Base-by-base conservation (phyloP, 2,329 filamentous ascomycete genomes). In the Taxawa tesnikishii region DNA sequence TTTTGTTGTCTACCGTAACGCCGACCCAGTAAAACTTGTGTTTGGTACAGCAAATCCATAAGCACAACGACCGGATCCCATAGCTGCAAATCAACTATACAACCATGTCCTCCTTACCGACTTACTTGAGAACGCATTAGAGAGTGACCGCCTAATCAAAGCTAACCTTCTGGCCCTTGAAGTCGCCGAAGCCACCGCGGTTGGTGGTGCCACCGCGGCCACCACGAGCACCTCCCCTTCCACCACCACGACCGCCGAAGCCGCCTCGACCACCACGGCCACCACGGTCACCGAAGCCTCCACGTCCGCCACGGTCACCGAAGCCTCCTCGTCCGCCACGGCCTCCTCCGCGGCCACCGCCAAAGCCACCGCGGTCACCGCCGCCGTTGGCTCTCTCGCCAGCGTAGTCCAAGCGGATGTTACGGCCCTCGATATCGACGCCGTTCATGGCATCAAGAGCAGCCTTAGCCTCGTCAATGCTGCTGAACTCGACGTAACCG, bases 401-500 rank as follows among this genome's bases (percentile, higher is more conserved):
- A 43, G 81, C 80, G 58, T 69, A 94, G 70, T 94, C 87, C 33
- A 94, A 75, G 47, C 87, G 82, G 45, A 94, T 67, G 32, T 72
- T 58, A 47, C 87, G 83, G 35, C 81, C 75, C 42, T 66, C 70
- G 47, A 90, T 70, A 38, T 83, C 75, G 34, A 67, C 65, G 43
- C 83, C 83, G 46, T 82, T 77, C 55, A 83, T 69, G 36, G 67
- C 63, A 47, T 79, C 68, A 46, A 83, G 74, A 15, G 77, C 87
- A 47, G 66, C 62, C 62, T 79, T 82, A 49, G 87, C 83, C 49
- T 94, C 85, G 16, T 93, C 84, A 40, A 90, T 58, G 12, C 79
- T 81, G 46, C 65, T 63, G 68, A 88, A 94, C 52, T 79, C 78
- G 42, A 94, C 79, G 55, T 94, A 94, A 34, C 83, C 87, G 59